Conservation (phyloP, 1,139 yeast genomes). For the Yamadazyma trypodendri region DNA sequence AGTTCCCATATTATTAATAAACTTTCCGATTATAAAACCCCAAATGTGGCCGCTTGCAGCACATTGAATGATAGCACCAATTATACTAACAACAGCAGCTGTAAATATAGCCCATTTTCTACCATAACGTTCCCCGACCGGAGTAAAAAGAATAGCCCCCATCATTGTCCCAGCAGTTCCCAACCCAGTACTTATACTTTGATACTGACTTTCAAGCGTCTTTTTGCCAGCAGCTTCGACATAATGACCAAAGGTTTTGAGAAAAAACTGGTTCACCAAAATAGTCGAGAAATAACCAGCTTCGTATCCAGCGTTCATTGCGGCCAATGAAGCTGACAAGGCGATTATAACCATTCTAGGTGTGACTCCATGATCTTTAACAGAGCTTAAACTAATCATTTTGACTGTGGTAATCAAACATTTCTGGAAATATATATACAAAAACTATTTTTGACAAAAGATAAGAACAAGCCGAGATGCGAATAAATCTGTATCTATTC, state of each 20-base stretch:
- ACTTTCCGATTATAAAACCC: neutral
- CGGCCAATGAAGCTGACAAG: neutral
- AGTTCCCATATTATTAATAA: neutral
- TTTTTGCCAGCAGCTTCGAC: neutral
- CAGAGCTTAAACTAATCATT: no score
- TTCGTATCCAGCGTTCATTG: slow-evolving; percentile 1
- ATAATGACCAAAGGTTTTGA: neutral
- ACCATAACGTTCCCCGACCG: neutral
- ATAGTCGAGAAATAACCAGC: neutral
- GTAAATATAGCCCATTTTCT: neutral
- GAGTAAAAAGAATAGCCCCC: neutral
- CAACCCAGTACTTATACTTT: slow-evolving; percentile 1
- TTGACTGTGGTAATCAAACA: no score
- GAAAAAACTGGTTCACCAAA: neutral
- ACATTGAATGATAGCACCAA: slow-evolving; percentile 1
- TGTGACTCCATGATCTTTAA: neutral
- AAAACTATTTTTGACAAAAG: no score
- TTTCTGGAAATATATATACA: no score
- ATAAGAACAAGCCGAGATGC: no score
- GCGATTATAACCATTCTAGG: neutral
- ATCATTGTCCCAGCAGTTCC: neutral
- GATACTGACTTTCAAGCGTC: neutral
- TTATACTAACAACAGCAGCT: neutral
- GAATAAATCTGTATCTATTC: no score
- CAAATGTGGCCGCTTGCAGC: neutral